Conservation (phyloP, 768 basidiomycete species). For the Filobasidium wieringae region DNA sequence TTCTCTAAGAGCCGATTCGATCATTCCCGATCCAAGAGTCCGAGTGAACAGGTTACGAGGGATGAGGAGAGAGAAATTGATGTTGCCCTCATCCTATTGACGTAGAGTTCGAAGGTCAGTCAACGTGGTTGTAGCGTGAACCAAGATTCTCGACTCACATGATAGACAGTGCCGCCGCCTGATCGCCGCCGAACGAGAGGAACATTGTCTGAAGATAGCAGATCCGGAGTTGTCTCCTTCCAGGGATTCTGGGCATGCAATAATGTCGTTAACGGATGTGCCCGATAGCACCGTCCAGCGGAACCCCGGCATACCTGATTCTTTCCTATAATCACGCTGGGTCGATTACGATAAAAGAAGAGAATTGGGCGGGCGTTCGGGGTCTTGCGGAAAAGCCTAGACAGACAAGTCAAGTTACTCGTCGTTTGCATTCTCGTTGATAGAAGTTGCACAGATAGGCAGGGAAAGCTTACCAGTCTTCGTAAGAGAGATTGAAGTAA, state of each 20-base stretch:
- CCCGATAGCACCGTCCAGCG: background rate
- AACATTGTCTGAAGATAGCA: slow-evolving; percentile 47
- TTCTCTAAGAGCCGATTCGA: slow-evolving; percentile 61
- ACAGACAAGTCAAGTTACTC: background rate
- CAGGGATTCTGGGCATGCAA: slow-evolving; percentile 66
- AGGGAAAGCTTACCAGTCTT: slow-evolving; percentile 59
- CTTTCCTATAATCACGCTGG: slow-evolving; percentile 84
- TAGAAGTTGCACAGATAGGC: no score
- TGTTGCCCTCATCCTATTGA: slow-evolving; percentile 82
- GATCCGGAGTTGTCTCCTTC: slow-evolving; percentile 79
- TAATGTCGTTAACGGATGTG: background rate
- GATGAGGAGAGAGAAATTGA: slow-evolving; percentile 89
- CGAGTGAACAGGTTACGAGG: slow-evolving; percentile 71
- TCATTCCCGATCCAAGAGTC: slow-evolving; percentile 60
- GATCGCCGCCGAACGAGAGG: slow-evolving; percentile 75
- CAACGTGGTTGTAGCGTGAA: background rate
- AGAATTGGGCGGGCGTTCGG: slow-evolving; percentile 57
- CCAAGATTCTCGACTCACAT: slow-evolving; percentile 49
- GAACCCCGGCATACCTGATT: slow-evolving; percentile 49
- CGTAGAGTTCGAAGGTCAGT: background rate
- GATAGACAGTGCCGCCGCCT: slow-evolving; percentile 92
- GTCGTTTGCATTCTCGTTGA: background rate
- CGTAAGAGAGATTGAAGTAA: slow-evolving; percentile 77
- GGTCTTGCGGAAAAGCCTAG: slow-evolving; percentile 70
- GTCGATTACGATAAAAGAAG: slow-evolving; percentile 72